These are phyloP conservation scores for Candida maris DNA, from an alignment of 805 yeast genomes.

Conservation along the genomic window DNA sequence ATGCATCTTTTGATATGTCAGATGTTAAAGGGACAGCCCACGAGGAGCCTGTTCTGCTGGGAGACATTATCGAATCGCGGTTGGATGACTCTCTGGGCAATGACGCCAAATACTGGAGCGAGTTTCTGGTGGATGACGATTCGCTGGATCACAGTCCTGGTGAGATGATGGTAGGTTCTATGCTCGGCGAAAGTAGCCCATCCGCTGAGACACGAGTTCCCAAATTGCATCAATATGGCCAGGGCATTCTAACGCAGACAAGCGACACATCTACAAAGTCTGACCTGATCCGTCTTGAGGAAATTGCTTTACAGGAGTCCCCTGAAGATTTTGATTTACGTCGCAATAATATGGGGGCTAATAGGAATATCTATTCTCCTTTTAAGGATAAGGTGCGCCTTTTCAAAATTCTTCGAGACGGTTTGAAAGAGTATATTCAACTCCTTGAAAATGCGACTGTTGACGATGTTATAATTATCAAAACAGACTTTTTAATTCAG, in stretches of 20 bases:
- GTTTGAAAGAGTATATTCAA: conserved; percentile 22
- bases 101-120: conserved; percentile 19
- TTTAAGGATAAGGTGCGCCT: conserved; percentile 9
- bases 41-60: conserved; percentile 15
- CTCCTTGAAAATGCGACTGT: conserved; percentile 17
- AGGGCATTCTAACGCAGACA: neutral
- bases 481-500: conserved; percentile 26
- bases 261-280: too few species aligned
- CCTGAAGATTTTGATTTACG: neutral
- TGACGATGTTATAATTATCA: conserved; percentile 17
- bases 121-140: conserved; percentile 15
- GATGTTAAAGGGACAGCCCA: conserved; percentile 1
- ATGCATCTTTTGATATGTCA: conserved; percentile 4
- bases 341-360: neutral
- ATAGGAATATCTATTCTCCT: conserved; percentile 1
- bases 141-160: conserved; percentile 8
- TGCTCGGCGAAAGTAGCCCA: conserved; percentile 13
- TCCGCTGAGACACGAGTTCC: conserved; percentile 21
- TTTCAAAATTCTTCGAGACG: conserved; percentile 18
- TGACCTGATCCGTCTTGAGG: neutral
- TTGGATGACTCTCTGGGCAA: conserved; percentile 10
- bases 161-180: conserved; percentile 10
- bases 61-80: conserved; percentile 11
- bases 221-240: neutral
- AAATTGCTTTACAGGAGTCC: too few species aligned